Conservation (phyloP, 1,139 yeast genomes). For the Hansenula anomala region DNA sequence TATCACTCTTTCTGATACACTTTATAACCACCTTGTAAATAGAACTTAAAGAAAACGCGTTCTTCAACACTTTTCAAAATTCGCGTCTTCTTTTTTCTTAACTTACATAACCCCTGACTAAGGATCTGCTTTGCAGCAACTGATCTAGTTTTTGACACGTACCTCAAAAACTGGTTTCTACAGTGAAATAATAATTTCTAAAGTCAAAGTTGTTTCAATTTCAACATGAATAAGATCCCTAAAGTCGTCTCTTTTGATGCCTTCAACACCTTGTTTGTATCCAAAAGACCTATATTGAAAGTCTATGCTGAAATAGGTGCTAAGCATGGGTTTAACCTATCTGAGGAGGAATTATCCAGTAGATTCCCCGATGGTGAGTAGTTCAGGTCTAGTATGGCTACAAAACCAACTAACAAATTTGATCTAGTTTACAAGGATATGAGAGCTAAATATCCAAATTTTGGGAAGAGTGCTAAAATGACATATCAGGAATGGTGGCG, state of each 20-base stretch:
- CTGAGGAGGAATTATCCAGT: slow-evolving; percentile 25
- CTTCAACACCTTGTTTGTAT: slow-evolving; percentile 59
- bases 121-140: too few relatives aligned
- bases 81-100: background rate
- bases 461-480: slow-evolving; percentile 41
- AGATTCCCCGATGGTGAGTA: slow-evolving; percentile 21
- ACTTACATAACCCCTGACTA: background rate
- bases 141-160: too few relatives aligned
- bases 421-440: slow-evolving; percentile 23
- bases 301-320: slow-evolving; percentile 47
- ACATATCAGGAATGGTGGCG: slow-evolving; percentile 56
- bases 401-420: background rate
- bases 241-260: slow-evolving; percentile 59
- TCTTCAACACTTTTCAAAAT: too few relatives aligned
- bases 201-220: too few relatives aligned
- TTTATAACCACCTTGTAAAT: background rate
- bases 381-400: background rate
- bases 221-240: too few relatives aligned
- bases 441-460: slow-evolving; percentile 45
- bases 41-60: background rate
- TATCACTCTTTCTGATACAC: background rate
- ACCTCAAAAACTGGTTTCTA: too few relatives aligned
- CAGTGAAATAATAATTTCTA: too few relatives aligned
- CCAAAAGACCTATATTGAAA: slow-evolving; percentile 45
- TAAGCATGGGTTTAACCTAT: slow-evolving; percentile 37